phyloP scores from a whole-genome alignment of 192 early-diverging fungal species.

The Coemansia reversa region DNA sequence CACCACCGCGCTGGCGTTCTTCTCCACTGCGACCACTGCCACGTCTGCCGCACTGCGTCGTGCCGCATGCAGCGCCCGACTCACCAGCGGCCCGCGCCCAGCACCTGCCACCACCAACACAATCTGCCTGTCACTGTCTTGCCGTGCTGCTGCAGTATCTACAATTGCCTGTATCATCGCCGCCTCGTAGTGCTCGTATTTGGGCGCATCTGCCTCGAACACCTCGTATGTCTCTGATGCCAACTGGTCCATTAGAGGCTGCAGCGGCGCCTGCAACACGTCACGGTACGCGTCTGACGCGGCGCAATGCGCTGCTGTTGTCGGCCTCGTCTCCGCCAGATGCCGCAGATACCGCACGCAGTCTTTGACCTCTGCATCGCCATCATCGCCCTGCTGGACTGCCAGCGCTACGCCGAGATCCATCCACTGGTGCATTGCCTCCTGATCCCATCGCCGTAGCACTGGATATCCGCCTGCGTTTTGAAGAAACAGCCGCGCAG shows the following conservation, averaged over 20 bases:
- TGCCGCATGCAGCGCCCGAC: slow-evolving; percentile 79
- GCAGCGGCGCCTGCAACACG: slow-evolving; percentile 78
- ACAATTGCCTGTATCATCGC: slow-evolving; percentile 62
- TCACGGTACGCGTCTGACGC: slow-evolving; percentile 83
- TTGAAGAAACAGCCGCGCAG: slow-evolving; percentile 67
- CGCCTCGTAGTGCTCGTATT: slow-evolving; percentile 89
- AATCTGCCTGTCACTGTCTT: not conserved
- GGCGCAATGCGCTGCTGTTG: slow-evolving; percentile 32
- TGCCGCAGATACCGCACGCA: slow-evolving; percentile 73
- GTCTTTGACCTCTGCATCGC: not conserved
- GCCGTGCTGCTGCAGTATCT: slow-evolving; percentile 35
- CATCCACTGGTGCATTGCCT: slow-evolving; percentile 36
- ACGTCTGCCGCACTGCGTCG: slow-evolving; percentile 60
- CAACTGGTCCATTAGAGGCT: slow-evolving; percentile 95
- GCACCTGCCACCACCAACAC: slow-evolving; percentile 94
- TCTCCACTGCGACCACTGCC: slow-evolving; percentile 85
- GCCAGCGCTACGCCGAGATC: slow-evolving; percentile 33
- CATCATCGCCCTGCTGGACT: slow-evolving; percentile 10
- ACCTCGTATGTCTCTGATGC: slow-evolving; percentile 93
- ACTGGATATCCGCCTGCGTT: slow-evolving; percentile 90
- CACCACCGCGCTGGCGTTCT: slow-evolving; percentile 94
- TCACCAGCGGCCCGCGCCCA: slow-evolving; percentile 92
- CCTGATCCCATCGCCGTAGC: slow-evolving; percentile 75
- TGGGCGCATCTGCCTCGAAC: slow-evolving; percentile 93
- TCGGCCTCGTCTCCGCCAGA: slow-evolving; percentile 63